Conservation (phyloP, 164 flowering plant species). For the Kingdonia uniflora region DNA sequence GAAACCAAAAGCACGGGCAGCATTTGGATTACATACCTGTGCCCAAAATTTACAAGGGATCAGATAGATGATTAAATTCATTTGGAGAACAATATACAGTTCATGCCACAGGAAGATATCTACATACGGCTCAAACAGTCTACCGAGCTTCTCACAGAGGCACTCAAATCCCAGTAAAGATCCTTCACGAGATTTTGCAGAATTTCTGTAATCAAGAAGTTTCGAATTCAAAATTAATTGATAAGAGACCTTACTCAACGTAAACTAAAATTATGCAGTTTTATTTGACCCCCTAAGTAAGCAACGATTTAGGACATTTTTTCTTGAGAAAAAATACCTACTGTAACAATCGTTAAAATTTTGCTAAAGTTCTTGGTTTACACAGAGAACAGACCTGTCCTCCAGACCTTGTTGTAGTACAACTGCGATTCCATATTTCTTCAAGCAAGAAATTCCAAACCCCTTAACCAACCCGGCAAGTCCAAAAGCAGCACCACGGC, state of each 20-base stretch:
- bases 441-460: slow-evolving; percentile 73
- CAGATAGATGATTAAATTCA: not conserved
- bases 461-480: slow-evolving; percentile 94
- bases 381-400: slow-evolving; percentile 50
- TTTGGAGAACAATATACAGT: not conserved
- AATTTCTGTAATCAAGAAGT: slow-evolving; percentile 49
- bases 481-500: slow-evolving; percentile 99
- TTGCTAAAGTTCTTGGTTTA: too few species aligned
- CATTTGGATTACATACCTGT: slow-evolving; percentile 94
- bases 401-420: slow-evolving; percentile 51
- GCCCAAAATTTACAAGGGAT: slow-evolving; percentile 3
- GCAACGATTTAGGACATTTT: too few species aligned
- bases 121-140: slow-evolving; percentile 94
- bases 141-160: slow-evolving; percentile 91
- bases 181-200: slow-evolving; percentile 96
- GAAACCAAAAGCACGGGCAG: slow-evolving; percentile 83
- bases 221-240: too few species aligned
- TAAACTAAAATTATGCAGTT: too few species aligned
- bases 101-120: not conserved
- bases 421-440: slow-evolving; percentile 62
- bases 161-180: slow-evolving; percentile 93
- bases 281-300: too few species aligned
- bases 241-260: too few species aligned
- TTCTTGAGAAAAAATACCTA: too few species aligned
- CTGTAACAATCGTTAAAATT: too few species aligned